Evolutionary conservation across 169 alveolate species (phyloP), one percentile per base, ranked within the genome.

Genomic region (Fabrea salina): DNA sequence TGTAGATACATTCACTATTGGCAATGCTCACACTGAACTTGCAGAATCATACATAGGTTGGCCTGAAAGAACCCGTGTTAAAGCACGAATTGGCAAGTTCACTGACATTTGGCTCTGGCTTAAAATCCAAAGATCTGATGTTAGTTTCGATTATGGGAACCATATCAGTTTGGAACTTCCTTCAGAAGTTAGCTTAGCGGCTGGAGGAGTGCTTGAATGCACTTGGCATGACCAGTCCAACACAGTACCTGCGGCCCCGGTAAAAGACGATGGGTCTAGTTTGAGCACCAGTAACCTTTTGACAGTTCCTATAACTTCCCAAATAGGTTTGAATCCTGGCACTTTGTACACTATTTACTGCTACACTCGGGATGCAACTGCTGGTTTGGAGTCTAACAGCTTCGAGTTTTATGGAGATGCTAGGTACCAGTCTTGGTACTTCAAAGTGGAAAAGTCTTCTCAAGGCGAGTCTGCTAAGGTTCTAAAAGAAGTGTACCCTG

Each of bases 391-490:
- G 6, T 40, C 35, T 32, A 64, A 33, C 30, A 35, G 75, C 16
- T 32, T 64, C 32, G 13, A 2, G 13, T 56, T 64, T 6, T 56
- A 51, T 0, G n/a, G 57, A 39, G 35, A 39, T 37, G 57, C 75
- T 64, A 56, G 41, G n/a, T 64, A 56, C 57, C 57, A 64, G 41
- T 39, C 57, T 41, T 64, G 75, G 51, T 64, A 64, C 41, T 25
- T 64, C 32, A 30, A 22, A 30, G 75, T 56, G 49, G n/a, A 51
- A 37, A 37, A 19, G 16, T 25, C 43, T 19, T 13, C 57, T 1
- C 16, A 41, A 32, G 75, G 75, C 16, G 75, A 64, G 6, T 19
- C 47, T 22, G 66, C 57, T 8, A 64, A 64, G 30, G 75, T 64
- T 33, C 27, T 32, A 25, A 7, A 32, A 19, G 75, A 64, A 11